These are phyloP conservation scores for Aaosphaeria arxii DNA, from an alignment of 2,329 filamentous ascomycete genomes.

Conservation along the genomic window DNA sequence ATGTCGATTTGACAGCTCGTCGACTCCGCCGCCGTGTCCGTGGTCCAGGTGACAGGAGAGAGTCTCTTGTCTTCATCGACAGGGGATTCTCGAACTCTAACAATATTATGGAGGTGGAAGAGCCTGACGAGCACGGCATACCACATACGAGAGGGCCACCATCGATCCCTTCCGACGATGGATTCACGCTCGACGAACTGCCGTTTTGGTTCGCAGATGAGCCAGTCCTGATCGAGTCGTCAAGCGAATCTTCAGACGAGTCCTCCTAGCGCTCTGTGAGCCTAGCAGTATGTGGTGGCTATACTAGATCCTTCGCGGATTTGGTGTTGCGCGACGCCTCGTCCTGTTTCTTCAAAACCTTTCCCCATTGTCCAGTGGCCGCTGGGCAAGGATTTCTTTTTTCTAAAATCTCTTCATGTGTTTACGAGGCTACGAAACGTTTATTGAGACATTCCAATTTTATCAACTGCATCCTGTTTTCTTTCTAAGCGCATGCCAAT, in stretches of 20 bases:
- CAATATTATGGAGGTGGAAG: constrained; percentile 37
- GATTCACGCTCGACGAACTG: constrained; percentile 35
- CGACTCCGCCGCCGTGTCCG: constrained; percentile 43
- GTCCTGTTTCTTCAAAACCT: no score
- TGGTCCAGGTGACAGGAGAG: constrained; percentile 35
- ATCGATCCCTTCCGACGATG: constrained; percentile 38
- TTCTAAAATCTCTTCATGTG: not conserved
- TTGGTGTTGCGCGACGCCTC: not conserved
- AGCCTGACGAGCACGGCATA: constrained; percentile 33
- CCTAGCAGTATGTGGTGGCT: no score
- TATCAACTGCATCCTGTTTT: not conserved
- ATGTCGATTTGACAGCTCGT: constrained; percentile 37
- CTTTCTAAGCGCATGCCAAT: not conserved
- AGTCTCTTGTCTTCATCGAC: constrained; percentile 39
- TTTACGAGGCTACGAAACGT: not conserved
- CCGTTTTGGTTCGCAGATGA: constrained; percentile 34
- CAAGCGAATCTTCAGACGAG: constrained; percentile 20
- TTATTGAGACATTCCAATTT: not conserved
- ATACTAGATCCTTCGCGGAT: no score
- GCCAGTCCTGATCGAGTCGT: constrained; percentile 2
- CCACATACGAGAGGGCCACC: constrained; percentile 31
- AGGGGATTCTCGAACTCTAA: constrained; percentile 34
- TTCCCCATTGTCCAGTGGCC: no score
- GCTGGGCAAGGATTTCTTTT: no score
- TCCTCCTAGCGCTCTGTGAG: not conserved